These are phyloP conservation scores for Tetrahymena borealis DNA, from an alignment of 73 alveolate species.

Conservation along the genomic window DNA sequence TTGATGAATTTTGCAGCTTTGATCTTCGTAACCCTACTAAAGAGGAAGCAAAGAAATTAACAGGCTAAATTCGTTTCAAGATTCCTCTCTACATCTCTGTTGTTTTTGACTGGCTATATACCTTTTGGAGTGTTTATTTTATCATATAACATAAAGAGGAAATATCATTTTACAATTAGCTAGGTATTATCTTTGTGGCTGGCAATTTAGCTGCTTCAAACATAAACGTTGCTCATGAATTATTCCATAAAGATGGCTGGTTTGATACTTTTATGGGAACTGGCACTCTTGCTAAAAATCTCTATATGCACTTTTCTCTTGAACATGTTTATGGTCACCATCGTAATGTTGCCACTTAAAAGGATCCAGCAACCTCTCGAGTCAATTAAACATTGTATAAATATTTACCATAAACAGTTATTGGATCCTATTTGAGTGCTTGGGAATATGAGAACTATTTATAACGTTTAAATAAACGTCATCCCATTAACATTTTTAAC, in stretches of 20 bases:
- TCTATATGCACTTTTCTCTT: slow-evolving; percentile 68
- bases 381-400: slow-evolving; percentile 33
- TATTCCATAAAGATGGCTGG: slow-evolving; percentile 59
- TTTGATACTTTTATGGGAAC: slow-evolving; percentile 59
- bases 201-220: slow-evolving; percentile 52
- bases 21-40: slow-evolving; percentile 48
- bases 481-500: not conserved
- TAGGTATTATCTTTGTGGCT: slow-evolving; percentile 16
- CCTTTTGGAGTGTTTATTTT: slow-evolving; percentile 11
- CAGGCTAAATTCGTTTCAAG: slow-evolving; percentile 8
- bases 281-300: slow-evolving; percentile 46
- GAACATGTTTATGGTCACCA: slow-evolving; percentile 80
- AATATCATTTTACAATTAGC: not conserved
- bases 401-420: slow-evolving; percentile 43
- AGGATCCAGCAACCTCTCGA: slow-evolving; percentile 75
- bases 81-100: slow-evolving; percentile 40
- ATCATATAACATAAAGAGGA: not conserved
- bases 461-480: not conserved
- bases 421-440: slow-evolving; percentile 54
- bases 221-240: slow-evolving; percentile 69
- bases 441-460: slow-evolving; percentile 36
- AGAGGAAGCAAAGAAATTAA: slow-evolving; percentile 38
- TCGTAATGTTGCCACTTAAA: slow-evolving; percentile 65
- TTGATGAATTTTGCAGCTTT: slow-evolving; percentile 23
- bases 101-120: slow-evolving; percentile 32